These are phyloP conservation scores for Schizonepeta tenuifolia DNA, from an alignment of 257 asterid species.

Conservation along the genomic window DNA sequence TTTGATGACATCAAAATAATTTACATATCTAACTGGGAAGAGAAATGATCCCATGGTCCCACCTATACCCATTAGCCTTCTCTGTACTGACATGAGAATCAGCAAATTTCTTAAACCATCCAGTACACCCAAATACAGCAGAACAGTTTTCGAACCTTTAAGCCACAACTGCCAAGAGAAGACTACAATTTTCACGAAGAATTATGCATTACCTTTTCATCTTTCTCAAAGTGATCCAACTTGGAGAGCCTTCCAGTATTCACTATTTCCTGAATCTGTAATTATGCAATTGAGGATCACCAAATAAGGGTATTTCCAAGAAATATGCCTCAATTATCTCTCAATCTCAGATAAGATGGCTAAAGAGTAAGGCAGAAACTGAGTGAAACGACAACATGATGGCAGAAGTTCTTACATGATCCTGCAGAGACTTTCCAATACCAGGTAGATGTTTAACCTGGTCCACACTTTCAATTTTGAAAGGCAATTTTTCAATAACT, in stretches of 20 bases:
- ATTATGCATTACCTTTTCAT: slow-evolving; percentile 72
- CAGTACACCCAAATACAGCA: slow-evolving; percentile 28
- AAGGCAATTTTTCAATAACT: slow-evolving; percentile 91
- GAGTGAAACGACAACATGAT: slow-evolving; percentile 17
- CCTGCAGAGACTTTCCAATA: slow-evolving; percentile 90
- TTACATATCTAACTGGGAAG: neutral
- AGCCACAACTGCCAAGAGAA: slow-evolving; percentile 5
- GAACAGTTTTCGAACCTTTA: slow-evolving; percentile 13
- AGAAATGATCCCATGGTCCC: neutral
- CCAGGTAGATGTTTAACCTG: slow-evolving; percentile 86
- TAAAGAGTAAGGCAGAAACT: slow-evolving; percentile 21
- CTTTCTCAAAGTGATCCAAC: slow-evolving; percentile 90
- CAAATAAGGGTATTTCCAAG: slow-evolving; percentile 14
- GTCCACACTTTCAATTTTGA: slow-evolving; percentile 77
- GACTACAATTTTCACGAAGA: slow-evolving; percentile 25
- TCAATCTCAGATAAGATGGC: slow-evolving; percentile 24
- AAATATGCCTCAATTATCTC: slow-evolving; percentile 20
- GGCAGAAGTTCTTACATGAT: slow-evolving; percentile 65
- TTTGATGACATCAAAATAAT: neutral
- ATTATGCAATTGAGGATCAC: slow-evolving; percentile 33
- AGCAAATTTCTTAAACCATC: slow-evolving; percentile 1
- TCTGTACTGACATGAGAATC: slow-evolving; percentile 9
- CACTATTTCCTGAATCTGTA: slow-evolving; percentile 96
- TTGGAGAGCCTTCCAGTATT: slow-evolving; percentile 89
- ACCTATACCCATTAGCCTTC: neutral